Conservation (phyloP, 495 filamentous ascomycete genomes). For the Neurospora tetraspora region DNA sequence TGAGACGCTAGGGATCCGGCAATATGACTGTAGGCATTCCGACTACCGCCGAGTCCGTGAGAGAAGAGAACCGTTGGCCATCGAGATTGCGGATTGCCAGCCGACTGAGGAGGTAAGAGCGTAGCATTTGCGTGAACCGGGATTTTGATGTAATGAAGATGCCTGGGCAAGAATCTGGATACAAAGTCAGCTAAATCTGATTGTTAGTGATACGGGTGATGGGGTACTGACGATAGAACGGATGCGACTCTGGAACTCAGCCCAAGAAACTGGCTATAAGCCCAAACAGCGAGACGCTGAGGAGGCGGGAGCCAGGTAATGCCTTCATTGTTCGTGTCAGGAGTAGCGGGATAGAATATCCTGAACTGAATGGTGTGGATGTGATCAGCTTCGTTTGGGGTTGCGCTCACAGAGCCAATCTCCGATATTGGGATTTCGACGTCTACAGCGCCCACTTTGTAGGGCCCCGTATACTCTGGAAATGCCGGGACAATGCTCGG, state of each 20-base stretch:
- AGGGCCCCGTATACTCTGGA: slow-evolving; percentile 58
- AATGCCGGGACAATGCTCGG: slow-evolving; percentile 46
- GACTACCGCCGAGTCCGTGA: slow-evolving; percentile 64
- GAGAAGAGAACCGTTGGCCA: slow-evolving; percentile 78
- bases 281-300: slow-evolving; percentile 55
- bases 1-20: slow-evolving; percentile 61
- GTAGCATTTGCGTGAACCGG: slow-evolving; percentile 35
- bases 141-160: slow-evolving; percentile 57
- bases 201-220: neutral
- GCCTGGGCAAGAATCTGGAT: slow-evolving; percentile 47
- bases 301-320: slow-evolving; percentile 66
- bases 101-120: slow-evolving; percentile 16
- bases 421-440: slow-evolving; percentile 60
- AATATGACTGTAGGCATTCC: slow-evolving; percentile 67
- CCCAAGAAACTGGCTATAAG: slow-evolving; percentile 59
- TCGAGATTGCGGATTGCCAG: slow-evolving; percentile 26
- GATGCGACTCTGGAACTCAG: slow-evolving; percentile 44
- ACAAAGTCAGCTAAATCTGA: neutral
- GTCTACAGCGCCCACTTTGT: slow-evolving; percentile 64
- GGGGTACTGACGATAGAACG: slow-evolving; percentile 45
- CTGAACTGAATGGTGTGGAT: slow-evolving; percentile 62
- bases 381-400: slow-evolving; percentile 37
- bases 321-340: slow-evolving; percentile 27
- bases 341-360: slow-evolving; percentile 60
- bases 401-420: slow-evolving; percentile 39